These are phyloP conservation scores for Boletus tomentosulus DNA, from an alignment of 768 basidiomycete species.

Conservation along the genomic window DNA sequence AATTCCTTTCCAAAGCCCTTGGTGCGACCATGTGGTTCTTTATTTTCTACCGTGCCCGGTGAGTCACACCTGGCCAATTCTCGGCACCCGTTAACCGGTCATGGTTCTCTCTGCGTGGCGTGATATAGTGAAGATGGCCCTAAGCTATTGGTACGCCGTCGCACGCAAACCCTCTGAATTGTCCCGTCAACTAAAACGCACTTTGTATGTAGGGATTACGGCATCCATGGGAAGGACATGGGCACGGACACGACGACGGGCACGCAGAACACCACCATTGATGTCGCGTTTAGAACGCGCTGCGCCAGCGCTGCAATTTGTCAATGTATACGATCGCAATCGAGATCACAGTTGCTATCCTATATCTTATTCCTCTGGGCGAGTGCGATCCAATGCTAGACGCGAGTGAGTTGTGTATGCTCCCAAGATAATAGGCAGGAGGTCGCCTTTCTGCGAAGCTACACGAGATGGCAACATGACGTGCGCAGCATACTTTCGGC, in stretches of 20 bases:
- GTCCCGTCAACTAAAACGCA: neutral
- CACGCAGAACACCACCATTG: conserved; percentile 41
- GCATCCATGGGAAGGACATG: conserved; percentile 66
- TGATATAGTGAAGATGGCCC: conserved; percentile 64
- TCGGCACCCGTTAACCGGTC: neutral
- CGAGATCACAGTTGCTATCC: neutral
- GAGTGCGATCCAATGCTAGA: neutral
- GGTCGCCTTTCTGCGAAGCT: neutral
- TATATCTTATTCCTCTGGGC: neutral
- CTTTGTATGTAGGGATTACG: conserved; percentile 42
- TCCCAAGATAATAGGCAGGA: neutral
- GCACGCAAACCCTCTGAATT: neutral
- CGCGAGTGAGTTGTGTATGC: neutral
- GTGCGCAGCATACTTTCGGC: neutral
- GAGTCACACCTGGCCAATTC: conserved; percentile 28
- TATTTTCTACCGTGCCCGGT: conserved; percentile 95
- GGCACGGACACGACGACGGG: conserved; percentile 39
- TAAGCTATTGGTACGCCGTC: conserved; percentile 57
- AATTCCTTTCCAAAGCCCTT: conserved; percentile 76
- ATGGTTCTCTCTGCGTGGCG: neutral
- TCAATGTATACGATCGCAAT: conserved; percentile 11
- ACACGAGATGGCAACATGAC: neutral
- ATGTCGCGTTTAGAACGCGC: conserved; percentile 17
- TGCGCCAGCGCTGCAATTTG: neutral
- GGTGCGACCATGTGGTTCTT: conserved; percentile 99